Conservation (phyloP, 768 basidiomycete species). For the Cystobasidium tubakii region DNA sequence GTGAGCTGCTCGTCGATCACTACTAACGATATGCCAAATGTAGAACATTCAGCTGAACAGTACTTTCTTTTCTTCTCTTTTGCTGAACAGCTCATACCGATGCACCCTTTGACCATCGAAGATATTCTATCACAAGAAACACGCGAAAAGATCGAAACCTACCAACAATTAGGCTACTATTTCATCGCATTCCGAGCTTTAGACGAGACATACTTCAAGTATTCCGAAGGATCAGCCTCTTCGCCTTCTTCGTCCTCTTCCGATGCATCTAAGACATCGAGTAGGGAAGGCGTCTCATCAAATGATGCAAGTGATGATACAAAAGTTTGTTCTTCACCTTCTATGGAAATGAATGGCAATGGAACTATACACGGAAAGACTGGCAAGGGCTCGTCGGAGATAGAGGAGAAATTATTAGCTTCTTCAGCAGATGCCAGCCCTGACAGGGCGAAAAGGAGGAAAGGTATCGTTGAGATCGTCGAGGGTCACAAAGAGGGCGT, state of each 20-base stretch:
- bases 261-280: neutral
- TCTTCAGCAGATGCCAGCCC: slow-evolving; percentile 37
- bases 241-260: slow-evolving; percentile 13
- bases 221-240: slow-evolving; percentile 45
- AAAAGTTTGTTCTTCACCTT: neutral
- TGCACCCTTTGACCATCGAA: slow-evolving; percentile 88
- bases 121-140: slow-evolving; percentile 88
- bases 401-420: slow-evolving; percentile 29
- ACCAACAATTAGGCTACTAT: slow-evolving; percentile 77
- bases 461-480: slow-evolving; percentile 52
- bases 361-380: neutral
- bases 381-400: neutral
- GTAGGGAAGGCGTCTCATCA: neutral
- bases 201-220: slow-evolving; percentile 56
- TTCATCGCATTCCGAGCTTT: slow-evolving; percentile 81
- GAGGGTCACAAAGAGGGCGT: slow-evolving; percentile 53
- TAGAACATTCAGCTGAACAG: too few species aligned
- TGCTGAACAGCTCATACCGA: slow-evolving; percentile 65
- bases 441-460: slow-evolving; percentile 45
- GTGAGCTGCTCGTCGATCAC: slow-evolving; percentile 49
- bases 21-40: too few species aligned
- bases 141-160: slow-evolving; percentile 82
- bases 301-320: neutral
- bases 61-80: too few species aligned
- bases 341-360: neutral